These are phyloP conservation scores for Apiotrichum siamense DNA, from an alignment of 1,284 basidiomycete genomes.

Conservation along the genomic window DNA sequence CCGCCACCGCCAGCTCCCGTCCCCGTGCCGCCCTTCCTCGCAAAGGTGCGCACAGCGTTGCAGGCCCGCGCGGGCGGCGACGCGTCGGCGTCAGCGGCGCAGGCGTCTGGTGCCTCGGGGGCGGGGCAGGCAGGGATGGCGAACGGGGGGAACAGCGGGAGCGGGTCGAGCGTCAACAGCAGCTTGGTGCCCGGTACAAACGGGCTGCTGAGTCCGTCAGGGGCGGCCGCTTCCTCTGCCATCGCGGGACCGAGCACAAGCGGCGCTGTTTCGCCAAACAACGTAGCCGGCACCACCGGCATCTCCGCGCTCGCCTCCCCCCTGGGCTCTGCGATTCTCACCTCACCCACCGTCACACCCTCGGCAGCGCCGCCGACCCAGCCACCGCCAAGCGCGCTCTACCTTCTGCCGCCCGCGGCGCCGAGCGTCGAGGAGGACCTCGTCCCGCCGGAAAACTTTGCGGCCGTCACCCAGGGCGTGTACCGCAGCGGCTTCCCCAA, in stretches of 20 bases:
- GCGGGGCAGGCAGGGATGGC: too few relatives aligned
- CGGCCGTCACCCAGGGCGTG: constrained; percentile 47
- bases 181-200: too few relatives aligned
- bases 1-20: too few relatives aligned
- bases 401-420: constrained; percentile 41
- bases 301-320: neutral
- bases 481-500: constrained; percentile 53
- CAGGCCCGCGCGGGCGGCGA: neutral
- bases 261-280: too few relatives aligned
- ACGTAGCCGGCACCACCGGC: too few relatives aligned
- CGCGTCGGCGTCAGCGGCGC: neutral
- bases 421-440: constrained; percentile 41
- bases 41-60: constrained; percentile 18
- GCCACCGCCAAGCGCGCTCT: constrained; percentile 32
- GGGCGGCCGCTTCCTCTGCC: too few relatives aligned
- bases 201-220: too few relatives aligned
- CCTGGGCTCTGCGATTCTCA: neutral
- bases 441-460: constrained; percentile 46
- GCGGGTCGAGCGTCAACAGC: too few relatives aligned
- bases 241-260: too few relatives aligned
- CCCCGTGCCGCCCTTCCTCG: constrained; percentile 22
- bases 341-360: neutral
- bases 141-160: too few relatives aligned
- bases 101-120: neutral
- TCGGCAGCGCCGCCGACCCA: too few relatives aligned